Conservation (phyloP, 2,329 filamentous ascomycete species). For the Trichoderma semiorbis region DNA sequence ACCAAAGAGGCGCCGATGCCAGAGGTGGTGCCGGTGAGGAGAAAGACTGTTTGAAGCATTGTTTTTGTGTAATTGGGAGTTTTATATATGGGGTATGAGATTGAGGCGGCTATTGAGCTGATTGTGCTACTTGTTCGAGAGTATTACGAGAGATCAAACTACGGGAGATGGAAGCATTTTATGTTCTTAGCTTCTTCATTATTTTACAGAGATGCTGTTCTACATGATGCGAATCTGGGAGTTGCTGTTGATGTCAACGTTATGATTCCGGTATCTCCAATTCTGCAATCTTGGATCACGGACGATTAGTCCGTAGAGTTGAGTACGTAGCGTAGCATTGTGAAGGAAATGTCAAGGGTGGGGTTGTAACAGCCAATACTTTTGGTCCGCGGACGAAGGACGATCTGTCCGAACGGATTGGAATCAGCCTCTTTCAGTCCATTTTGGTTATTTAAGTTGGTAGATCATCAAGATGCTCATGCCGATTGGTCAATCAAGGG, state of each 20-base stretch:
- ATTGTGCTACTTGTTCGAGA: not conserved
- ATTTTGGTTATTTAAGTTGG: not conserved
- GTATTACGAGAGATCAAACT: not conserved
- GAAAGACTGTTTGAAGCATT: conserved; percentile 32
- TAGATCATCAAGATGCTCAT: not conserved
- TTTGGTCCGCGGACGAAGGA: conserved; percentile 11
- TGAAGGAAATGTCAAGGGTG: not conserved
- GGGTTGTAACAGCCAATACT: not conserved
- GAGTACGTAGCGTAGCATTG: not conserved
- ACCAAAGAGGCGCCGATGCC: conserved; percentile 31
- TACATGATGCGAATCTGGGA: not conserved
- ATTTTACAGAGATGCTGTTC: not conserved
- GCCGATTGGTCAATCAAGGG: not conserved
- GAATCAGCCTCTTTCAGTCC: too few relatives aligned
- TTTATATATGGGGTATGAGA: not conserved
- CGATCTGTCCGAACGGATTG: not conserved
- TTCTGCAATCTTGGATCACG: not conserved
- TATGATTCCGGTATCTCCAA: not conserved
- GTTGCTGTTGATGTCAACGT: not conserved
- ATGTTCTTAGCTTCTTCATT: not conserved
- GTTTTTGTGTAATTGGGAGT: not conserved
- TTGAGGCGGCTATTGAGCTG: too few relatives aligned
- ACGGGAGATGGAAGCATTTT: not conserved
- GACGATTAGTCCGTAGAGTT: conserved; percentile 9
- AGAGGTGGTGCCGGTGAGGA: conserved; percentile 34